phyloP scores from a whole-genome alignment of 139 green algal species.

The Choricystis sp. region DNA sequence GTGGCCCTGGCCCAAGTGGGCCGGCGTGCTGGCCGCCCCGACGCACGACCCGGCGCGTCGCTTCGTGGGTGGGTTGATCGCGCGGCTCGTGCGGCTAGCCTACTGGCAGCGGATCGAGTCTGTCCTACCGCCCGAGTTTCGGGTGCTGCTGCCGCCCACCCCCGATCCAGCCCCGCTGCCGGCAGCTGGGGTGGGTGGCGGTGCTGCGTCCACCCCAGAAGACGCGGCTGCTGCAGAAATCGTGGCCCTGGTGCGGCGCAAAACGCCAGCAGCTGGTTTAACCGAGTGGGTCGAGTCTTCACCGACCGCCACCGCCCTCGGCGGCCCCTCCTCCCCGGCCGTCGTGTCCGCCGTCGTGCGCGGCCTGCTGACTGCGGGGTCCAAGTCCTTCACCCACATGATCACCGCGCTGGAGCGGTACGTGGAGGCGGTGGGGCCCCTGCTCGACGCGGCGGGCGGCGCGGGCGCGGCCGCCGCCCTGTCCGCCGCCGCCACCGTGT shows the following conservation, averaged over 20 bases:
- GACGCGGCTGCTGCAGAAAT: constrained; percentile 25
- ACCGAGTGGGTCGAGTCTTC: constrained; percentile 7
- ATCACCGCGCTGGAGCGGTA: constrained; percentile 65
- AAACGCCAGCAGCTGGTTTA: constrained; percentile 11
- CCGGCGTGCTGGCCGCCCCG: constrained; percentile 38
- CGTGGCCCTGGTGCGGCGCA: constrained; percentile 10
- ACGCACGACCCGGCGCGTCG: constrained; percentile 41
- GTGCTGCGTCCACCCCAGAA: no score
- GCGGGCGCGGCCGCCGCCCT: constrained; percentile 22
- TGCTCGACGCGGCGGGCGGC: background rate
- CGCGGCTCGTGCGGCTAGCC: constrained; percentile 47
- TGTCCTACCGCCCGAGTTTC: constrained; percentile 34
- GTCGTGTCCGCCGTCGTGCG: constrained; percentile 21
- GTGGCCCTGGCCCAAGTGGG: constrained; percentile 82
- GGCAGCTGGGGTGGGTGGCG: constrained; percentile 2
- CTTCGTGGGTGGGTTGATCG: constrained; percentile 42
- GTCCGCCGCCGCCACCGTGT: constrained; percentile 11
- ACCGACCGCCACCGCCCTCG: background rate
- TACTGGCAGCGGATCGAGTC: constrained; percentile 23
- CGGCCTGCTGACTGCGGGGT: constrained; percentile 46
- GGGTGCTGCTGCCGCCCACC: constrained; percentile 39
- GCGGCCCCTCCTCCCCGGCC: background rate
- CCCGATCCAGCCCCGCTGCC: constrained; percentile 12
- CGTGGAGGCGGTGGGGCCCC: constrained; percentile 11
- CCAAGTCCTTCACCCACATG: constrained; percentile 71